Evolutionary conservation across 2,329 filamentous ascomycete species (phyloP), one percentile per base, ranked within the genome.

Genomic region (Passalora sequoiae): DNA sequence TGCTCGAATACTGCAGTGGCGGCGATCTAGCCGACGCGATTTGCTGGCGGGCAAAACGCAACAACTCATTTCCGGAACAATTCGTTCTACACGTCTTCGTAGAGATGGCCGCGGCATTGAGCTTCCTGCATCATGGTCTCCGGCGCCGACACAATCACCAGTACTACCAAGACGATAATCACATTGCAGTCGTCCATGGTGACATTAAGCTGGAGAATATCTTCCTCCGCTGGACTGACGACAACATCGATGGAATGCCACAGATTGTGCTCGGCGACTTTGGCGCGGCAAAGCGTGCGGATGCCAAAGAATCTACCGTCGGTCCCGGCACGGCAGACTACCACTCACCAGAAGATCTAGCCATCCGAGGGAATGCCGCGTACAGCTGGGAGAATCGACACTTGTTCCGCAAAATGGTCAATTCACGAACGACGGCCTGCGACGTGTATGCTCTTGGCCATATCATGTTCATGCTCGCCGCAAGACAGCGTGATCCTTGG

Each of bases 371-470:
- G 5, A 8, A 31, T 9, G 13, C 4, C 12, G 6, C 21, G 6
- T 27, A 31, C 20, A 31, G 10, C 12, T 28, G 10, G 7, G 38
- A 46, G 9, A 38, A 32, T 13, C 12, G 12, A 7, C 28, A 21
- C 1, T 5, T 42, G 6, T 40, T 38, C 15, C 16, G 21, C 10
- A 12, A 38, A 3, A 36, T 37, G 2, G 32, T 39, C 20, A 42
- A 42, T 7, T 37, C 12, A 10, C 38, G 44, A 7, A 52, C 44
- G 0, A 37, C 42, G 1, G 49, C 46, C 0, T 17, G 39, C 0
- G 53, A 55, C 27, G 42, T 55, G 13, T 57, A 49, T 22, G 38
- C 40, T 19, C 42, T 57, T 20, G 54, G 52, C 8, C 46, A 52
- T 15, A 45, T 51, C n/a, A 44, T 54, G n/a, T 47, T 47, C 28